Base-by-base conservation (phyloP, 2,329 filamentous ascomycete species). In the Pseudogymnoascus sp. region DNA sequence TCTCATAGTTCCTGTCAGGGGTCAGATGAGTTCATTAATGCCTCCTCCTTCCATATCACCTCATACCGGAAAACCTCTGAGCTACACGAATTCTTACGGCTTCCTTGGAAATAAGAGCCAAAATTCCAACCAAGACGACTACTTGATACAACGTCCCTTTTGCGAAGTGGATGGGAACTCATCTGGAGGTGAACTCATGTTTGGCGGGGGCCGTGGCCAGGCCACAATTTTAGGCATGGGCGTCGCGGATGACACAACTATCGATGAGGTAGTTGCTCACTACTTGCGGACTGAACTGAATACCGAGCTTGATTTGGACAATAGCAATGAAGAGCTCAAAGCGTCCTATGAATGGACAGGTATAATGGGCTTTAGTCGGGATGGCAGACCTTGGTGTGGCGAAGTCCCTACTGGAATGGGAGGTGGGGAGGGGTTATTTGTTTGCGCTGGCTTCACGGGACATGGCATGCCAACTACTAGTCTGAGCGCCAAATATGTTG, bases 391-490 rank as follows among this genome's bases (percentile, higher is more conserved):
- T 0, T 91, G 86, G 85, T 85, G 92, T 2, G 89, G 89, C 0
- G 73, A 75, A 8, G 81, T 91, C n/a, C 84, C 85, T 0, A 73
- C 73, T 36, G 68, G 71, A 5, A 65, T 80, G 22, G 57, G 57
- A 38, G 83, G 79, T n/a, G 76, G 73, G 15, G 70, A 77, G 2
- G 85, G 85, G 0, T 65, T 90, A 60, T 90, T 79, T 76, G 65
- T 90, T 11, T 81, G 80, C 63, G 86, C 80, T 2, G 88, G 85
- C 2, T 90, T 87, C 68, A 87, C 86, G 4, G 87, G 85, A 0
- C 89, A 92, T 71, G 89, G 89, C 0, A 91, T 91, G 88, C 87
- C 88, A 18, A 85, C 86, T 66, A 84, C 87, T 14, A 85, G 85
- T 64, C 74, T 90, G 39, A 85, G 82, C 66, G 89, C 81, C 1